Evolutionary conservation across 129 eudicot genomes (phyloP), one percentile per base, ranked within the genome.

Genomic region (Cynara cardunculus): DNA sequence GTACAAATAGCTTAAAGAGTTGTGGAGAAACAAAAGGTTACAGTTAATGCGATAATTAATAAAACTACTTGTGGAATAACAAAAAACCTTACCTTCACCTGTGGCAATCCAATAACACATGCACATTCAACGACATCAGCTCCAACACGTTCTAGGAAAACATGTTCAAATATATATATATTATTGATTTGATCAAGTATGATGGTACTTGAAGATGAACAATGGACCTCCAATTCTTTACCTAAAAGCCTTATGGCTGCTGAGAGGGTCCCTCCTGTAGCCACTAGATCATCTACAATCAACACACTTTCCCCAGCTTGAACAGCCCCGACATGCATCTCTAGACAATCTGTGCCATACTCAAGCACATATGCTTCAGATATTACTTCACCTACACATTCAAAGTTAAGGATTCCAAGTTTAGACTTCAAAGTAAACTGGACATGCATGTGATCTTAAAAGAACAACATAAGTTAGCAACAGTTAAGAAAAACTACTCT

Each of bases 201-300:
- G 67, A 80, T 44, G 24, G 22, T 22, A 46, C 21, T 68, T 37
- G 13, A 31, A 14, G 27, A 85, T 30, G 41, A 30, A 32, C 3
- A 3, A 71, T 32, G 78, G 7, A 62, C n/a, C 12, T 34, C 72
- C 46, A 14, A 37, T 39, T 71, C 5, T 72, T 85, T 74, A 95
- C 99, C 99, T 79, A 95, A 82, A 80, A 95, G 99, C 85, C 90
- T 88, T 25, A 87, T 89, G 37, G 97, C 97, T 41, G 99, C 99
- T 13, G 90, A 90, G 19, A 95, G 90, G 28, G 99, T 95, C 39
- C 99, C 99, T 13, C 99, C 99, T 14, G 99, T 95, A 30, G 99
- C 99, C 75, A 95, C 97, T 30, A 95, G 79, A 88, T 95, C 99
- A 74, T 95, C 99, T 34, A 95, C 91, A 22, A 95, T 78, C 84